Evolutionary conservation across 345 rosid genomes (phyloP), one percentile per base, ranked within the genome.

Genomic region (Pistacia atlantica): DNA sequence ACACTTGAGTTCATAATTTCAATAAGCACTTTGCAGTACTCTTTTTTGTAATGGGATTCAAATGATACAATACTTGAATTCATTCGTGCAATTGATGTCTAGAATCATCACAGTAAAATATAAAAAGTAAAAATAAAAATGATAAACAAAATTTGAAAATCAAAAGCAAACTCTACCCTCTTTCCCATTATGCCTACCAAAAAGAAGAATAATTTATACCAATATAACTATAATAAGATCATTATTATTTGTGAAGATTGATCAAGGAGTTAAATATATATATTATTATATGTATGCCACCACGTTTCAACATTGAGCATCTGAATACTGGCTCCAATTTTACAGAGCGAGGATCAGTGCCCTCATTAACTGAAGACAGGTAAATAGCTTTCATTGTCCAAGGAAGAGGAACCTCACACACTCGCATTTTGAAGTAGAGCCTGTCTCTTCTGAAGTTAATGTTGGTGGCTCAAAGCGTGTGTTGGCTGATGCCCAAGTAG

Each of bases 351-450:
- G 98, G 99, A 88, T 96, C 99, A 46, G 89, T 87, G 31, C 87
- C 90, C 75, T 85, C 89, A 79, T 25, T 25, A 25, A 25, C 25
- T 52, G 90, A 82, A 75, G 89, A 82, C 80, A 87, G 83, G 80
- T 91, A 93, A 72, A 91, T 70, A 49, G 56, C 77, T 25, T 25
- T 25, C 25, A 25, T 25, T 25, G 25, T 25, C 25, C 62, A 84
- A 68, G 92, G 95, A 88, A 85, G 84, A 81, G 97, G 97, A 81
- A 93, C 89, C 88, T 96, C 99, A 98, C 99, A 96, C 88, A 25
- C 25, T 25, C 25, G 25, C 25, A 25, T 58, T 61, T 73, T 48
- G 76, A 73, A 6, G 68, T 73, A 22, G 76, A 73, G 59, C 31
- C 31, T 46, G 58, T 61, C 62, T 73, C 76, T 22, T 61, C 76